Percentiles rank a stretch among this genome's conserved stretches.
phyloP scores from a whole-genome alignment of 2,329 filamentous ascomycete species.

The Pyrenochaeta sp. region DNA sequence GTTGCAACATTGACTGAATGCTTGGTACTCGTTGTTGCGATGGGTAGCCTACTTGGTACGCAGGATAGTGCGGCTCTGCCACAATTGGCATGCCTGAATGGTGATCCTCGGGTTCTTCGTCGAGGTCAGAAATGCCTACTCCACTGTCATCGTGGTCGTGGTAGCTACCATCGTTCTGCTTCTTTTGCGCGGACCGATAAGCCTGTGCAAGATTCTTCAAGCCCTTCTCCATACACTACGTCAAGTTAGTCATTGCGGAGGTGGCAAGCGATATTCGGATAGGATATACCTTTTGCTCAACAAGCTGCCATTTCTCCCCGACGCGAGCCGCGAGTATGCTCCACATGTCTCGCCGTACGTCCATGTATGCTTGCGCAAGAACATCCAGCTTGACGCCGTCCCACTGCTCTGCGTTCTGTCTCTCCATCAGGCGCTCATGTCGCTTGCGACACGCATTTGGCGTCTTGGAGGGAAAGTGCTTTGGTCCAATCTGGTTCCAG shows the following conservation, averaged over 20 bases:
- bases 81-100: conserved; percentile 35
- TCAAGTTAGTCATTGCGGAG: conserved; percentile 15
- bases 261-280: not conserved
- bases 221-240: conserved; percentile 82
- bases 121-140: conserved; percentile 65
- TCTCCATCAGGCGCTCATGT: conserved; percentile 84
- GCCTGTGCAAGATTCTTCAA: conserved; percentile 81
- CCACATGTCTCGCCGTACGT: conserved; percentile 84
- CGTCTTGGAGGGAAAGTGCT: conserved; percentile 78
- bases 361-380: conserved; percentile 81
- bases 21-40: conserved; percentile 44
- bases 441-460: conserved; percentile 88
- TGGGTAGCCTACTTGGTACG: conserved; percentile 29
- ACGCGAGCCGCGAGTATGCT: conserved; percentile 71
- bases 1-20: conserved; percentile 51
- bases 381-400: conserved; percentile 77
- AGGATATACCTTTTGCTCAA: conserved; percentile 78
- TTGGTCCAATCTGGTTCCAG: conserved; percentile 81
- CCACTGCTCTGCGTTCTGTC: conserved; percentile 77
- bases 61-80: conserved; percentile 27
- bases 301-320: conserved; percentile 67
- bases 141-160: conserved; percentile 72
- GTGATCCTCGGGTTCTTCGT: conserved; percentile 52
- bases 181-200: conserved; percentile 71
- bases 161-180: conserved; percentile 61